Conservation (phyloP, 2,329 filamentous ascomycete genomes). For the Ustulina deusta region DNA sequence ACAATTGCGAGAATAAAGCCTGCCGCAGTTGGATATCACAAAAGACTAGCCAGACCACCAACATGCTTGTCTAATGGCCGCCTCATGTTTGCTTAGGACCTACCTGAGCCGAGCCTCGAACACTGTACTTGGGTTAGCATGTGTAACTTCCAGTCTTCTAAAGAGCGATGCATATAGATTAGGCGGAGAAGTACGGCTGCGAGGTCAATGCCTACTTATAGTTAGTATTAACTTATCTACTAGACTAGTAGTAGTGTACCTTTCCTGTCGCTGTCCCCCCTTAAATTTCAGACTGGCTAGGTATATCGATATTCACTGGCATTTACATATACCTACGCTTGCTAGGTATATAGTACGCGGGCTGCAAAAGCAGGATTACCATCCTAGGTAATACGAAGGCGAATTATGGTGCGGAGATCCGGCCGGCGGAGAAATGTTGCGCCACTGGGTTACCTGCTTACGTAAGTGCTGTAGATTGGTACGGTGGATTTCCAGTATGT, state of each 20-base stretch:
- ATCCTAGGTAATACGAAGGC: neutral
- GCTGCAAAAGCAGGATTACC: neutral
- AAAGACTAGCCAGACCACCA: neutral
- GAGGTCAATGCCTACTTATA: no score
- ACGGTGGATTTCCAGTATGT: no score
- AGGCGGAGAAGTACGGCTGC: no score
- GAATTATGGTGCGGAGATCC: conserved; percentile 1
- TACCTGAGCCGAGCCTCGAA: neutral
- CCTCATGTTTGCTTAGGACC: neutral
- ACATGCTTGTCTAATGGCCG: neutral
- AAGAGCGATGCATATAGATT: no score
- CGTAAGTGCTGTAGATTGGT: no score
- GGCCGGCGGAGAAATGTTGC: no score
- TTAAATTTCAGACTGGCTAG: neutral
- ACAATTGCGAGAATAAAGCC: conserved; percentile 9
- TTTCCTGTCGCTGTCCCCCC: neutral
- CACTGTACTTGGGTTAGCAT: no score
- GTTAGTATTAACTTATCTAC: no score
- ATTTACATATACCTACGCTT: neutral
- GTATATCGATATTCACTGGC: neutral
- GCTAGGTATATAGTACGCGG: neutral
- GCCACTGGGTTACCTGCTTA: no score
- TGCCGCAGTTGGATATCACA: conserved; percentile 11
- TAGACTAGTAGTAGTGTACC: no score
- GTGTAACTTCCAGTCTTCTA: no score